phyloP scores from a whole-genome alignment of 1,284 basidiomycete genomes.

The Ceraceosorus guamensis region DNA sequence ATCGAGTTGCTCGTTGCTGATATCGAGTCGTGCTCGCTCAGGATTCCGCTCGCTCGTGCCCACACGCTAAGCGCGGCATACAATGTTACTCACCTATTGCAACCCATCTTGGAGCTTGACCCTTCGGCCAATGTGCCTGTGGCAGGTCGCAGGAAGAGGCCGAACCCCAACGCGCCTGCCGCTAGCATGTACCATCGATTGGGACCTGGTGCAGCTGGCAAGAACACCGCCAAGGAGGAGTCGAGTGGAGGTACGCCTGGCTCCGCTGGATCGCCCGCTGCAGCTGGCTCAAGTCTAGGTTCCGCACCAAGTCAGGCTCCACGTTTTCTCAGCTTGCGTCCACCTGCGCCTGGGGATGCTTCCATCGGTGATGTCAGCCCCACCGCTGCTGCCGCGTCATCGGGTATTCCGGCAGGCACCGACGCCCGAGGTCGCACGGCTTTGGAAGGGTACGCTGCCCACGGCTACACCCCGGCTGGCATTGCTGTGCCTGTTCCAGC shows the following conservation, averaged over 20 bases:
- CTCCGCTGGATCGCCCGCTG: conserved; percentile 16
- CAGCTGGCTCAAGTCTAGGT: conserved; percentile 5
- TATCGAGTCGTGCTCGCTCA: neutral
- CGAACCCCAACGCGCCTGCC: conserved; percentile 29
- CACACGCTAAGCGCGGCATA: conserved; percentile 43
- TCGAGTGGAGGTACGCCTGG: conserved; percentile 7
- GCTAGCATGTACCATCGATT: conserved; percentile 10
- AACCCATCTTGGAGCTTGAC: conserved; percentile 45
- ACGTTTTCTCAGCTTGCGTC: conserved; percentile 35
- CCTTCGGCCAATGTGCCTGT: conserved; percentile 32
- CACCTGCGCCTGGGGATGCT: conserved; percentile 14
- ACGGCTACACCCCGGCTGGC: conserved; percentile 32
- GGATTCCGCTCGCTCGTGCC: conserved; percentile 41
- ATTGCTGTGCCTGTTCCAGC: neutral
- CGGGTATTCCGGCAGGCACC: neutral
- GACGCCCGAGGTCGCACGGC: conserved; percentile 8
- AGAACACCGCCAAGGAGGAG: conserved; percentile 4
- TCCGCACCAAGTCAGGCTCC: conserved; percentile 14
- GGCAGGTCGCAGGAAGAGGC: conserved; percentile 11
- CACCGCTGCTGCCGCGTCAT: conserved; percentile 7
- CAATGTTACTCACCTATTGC: conserved; percentile 45
- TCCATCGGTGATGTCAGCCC: neutral
- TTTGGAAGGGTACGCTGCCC: conserved; percentile 27
- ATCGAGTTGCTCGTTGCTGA: neutral
- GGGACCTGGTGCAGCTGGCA: conserved; percentile 13